phyloP scores from a whole-genome alignment of 2,329 filamentous ascomycete genomes.

The Hymenoscyphus salicellus region DNA sequence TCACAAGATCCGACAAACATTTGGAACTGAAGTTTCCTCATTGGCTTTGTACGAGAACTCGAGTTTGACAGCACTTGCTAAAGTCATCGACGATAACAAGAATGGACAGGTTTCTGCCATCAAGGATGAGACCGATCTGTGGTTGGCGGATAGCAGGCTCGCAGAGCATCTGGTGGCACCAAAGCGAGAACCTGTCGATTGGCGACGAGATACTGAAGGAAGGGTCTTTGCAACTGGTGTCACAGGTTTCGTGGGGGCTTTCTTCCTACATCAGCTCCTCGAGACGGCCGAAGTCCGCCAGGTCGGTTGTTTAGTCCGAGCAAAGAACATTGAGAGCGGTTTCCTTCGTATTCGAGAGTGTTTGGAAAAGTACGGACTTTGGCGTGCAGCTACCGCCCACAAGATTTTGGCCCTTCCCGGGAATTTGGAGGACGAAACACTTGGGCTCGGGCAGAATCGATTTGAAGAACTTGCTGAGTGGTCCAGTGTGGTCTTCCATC shows the following conservation, averaged over 20 bases:
- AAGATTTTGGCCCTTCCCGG: neutral
- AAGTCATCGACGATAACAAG: neutral
- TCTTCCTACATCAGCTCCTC: slow-evolving; percentile 3
- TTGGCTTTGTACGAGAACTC: slow-evolving; percentile 4
- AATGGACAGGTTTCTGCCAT: neutral
- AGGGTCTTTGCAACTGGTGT: slow-evolving; percentile 3
- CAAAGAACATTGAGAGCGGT: neutral
- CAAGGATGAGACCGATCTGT: neutral
- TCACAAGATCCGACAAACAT: neutral
- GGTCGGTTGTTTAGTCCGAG: neutral
- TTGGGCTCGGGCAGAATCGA: neutral
- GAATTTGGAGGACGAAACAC: neutral
- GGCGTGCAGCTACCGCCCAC: neutral
- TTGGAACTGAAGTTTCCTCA: neutral
- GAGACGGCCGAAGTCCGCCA: neutral
- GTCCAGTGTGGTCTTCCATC: slow-evolving; percentile 4
- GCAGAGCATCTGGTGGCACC: neutral
- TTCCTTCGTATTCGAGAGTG: neutral
- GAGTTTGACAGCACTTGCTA: neutral
- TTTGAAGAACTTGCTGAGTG: neutral
- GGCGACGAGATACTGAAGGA: slow-evolving; percentile 3
- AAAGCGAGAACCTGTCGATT: slow-evolving; percentile 1
- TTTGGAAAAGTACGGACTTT: neutral
- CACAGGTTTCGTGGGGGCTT: slow-evolving; percentile 4
- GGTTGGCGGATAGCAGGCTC: neutral